phyloP scores from a whole-genome alignment of 192 early-diverging fungal genomes.

The Spinellus fusiger region DNA sequence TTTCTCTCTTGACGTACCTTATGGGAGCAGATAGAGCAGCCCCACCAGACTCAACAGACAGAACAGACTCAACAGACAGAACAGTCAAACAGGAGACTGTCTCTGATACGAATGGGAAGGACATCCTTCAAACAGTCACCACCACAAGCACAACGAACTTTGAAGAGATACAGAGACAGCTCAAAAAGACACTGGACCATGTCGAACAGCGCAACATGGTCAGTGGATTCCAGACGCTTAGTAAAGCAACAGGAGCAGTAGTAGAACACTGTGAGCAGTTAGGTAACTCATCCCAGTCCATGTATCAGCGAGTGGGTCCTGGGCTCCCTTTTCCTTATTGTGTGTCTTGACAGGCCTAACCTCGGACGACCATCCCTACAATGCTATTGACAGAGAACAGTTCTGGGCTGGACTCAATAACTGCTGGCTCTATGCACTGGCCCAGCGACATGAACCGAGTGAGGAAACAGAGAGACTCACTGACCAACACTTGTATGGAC shows the following conservation, averaged over 20 bases:
- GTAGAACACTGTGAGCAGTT: constrained; percentile 63
- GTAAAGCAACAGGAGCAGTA: constrained; percentile 55
- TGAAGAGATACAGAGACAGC: constrained; percentile 53
- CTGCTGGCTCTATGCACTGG: constrained; percentile 68
- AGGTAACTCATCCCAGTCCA: constrained; percentile 23
- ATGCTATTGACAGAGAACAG: constrained; percentile 52
- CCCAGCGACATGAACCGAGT: constrained; percentile 43
- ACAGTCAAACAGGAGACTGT: background rate
- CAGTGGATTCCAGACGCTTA: constrained; percentile 66
- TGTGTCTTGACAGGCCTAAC: constrained; percentile 40
- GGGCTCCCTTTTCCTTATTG: background rate
- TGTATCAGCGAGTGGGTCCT: background rate
- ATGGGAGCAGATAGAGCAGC: background rate
- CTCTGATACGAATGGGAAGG: background rate
- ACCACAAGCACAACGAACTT: constrained; percentile 22
- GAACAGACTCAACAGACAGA: background rate
- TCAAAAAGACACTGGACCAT: constrained; percentile 59
- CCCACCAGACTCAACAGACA: background rate
- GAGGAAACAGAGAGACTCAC: constrained; percentile 47
- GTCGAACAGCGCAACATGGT: constrained; percentile 54
- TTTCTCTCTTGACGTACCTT: background rate
- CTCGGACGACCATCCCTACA: constrained; percentile 52
- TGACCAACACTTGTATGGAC: constrained; percentile 50
- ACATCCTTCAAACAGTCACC: background rate
- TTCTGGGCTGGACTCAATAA: constrained; percentile 74